Base-by-base conservation (phyloP, 768 basidiomycete genomes). In the Lepiota venenata region DNA sequence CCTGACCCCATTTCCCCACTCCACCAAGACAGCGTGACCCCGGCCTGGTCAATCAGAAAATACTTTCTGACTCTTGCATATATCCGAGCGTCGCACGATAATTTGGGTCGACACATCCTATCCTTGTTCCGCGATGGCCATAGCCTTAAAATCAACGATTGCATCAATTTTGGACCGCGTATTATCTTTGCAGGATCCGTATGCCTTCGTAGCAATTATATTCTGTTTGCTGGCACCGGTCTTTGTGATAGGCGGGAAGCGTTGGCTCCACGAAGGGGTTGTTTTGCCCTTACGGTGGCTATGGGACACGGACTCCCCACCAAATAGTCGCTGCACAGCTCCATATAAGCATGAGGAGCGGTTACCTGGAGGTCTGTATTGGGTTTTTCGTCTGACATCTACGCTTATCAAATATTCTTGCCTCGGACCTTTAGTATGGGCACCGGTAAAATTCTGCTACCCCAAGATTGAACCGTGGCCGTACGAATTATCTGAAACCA, bases 361-460 rank as follows among this genome's bases (percentile, higher is more conserved):
- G n/a, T 2, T 7, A 20, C 16, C 47, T 42, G 53, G 39, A 29
- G 46, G 53, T 55, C 3, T 16, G 46, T 48, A 5, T 22, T 6
- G 21, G 15, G 16, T 16, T 18, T n/a, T 4, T 20, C 42, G n/a
- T 11, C 12, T n/a, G 15, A 14, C 15, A 32, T 50, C n/a, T 22
- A 27, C 22, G 25, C 25, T 25, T 25, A 25, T 15, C 49, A 56
- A 49, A 61, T 55, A 47, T 54, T 53, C 40, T 55, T 61, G n/a
- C 56, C 22, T 25, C 21, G 42, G 8, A 14, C 55, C 22, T 57
- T 16, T 50, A 85, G 84, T 75, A 61, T 85, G 84, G 84, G 70
- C 60, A 1, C 78, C 81, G 4, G 72, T 74, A 11, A 39, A 60
- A 27, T 86, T 85, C 60, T 59, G 63, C 11, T 86, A 81, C 60